Evolutionary conservation across 1,284 basidiomycete species (phyloP), one percentile per base, ranked within the genome.

Genomic region (Wallemia mellicola): DNA sequence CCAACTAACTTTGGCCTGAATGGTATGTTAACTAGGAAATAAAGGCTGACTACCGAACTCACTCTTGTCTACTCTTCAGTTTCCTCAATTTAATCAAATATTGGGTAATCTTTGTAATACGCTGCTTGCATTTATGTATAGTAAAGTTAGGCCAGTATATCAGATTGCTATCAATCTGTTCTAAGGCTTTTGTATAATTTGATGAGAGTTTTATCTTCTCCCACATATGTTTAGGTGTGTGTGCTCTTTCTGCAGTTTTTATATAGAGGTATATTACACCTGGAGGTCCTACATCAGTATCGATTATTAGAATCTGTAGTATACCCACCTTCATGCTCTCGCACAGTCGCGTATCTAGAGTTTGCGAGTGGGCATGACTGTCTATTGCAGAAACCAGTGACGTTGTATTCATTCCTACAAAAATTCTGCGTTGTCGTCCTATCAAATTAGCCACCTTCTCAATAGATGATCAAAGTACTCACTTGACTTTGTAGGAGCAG

Each of bases 401-500:
- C 80, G 71, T 99, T 99, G 75, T 94, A 96, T 71, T 95, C 89
- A 71, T 98, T 98, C 59, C 91, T 77, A 72, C 94, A 98, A 73
- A 98, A 96, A 68, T 94, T 96, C 71, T 94, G 89, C 0, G 86
- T 92, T 1, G 80, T 74, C 1, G 89, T 88, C 71, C 88, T 92
- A 9, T n/a, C n/a, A n/a, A n/a, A n/a, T n/a, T n/a, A n/a, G n/a
- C n/a, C n/a, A n/a, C n/a, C n/a, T n/a, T n/a, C n/a, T n/a, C n/a
- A n/a, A n/a, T n/a, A n/a, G n/a, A n/a, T n/a, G n/a, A n/a, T n/a
- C n/a, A n/a, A n/a, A n/a, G n/a, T n/a, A 74, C 84, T 68, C 66
- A 89, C 88, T 89, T 94, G 75, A 95, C 87, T 82, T 92, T 94
- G 72, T 91, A 95, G 0, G 87, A 91, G 73, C 89, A 94, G 70